Conservation (phyloP, 208 protist genomes). For the Leishmania braziliensis region DNA sequence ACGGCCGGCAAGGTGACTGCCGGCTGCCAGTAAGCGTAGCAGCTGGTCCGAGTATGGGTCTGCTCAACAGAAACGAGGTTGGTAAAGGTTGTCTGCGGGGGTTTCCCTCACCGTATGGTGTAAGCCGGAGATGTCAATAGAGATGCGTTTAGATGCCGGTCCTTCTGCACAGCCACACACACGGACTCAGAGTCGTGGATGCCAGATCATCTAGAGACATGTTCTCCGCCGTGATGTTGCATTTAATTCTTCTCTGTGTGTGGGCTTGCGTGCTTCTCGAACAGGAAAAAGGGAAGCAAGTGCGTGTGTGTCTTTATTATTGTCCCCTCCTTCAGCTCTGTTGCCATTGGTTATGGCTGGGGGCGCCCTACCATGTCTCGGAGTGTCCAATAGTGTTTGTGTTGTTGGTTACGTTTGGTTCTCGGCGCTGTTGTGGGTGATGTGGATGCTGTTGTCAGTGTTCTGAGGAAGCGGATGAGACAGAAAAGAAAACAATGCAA, state of each 20-base stretch:
- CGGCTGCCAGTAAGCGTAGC: constrained; percentile 3
- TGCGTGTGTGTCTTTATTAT: background rate
- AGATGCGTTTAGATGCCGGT: background rate
- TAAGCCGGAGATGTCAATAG: background rate
- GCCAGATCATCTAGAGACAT: background rate
- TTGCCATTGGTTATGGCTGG: background rate
- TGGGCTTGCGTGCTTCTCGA: background rate
- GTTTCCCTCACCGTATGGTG: background rate
- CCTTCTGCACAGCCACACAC: background rate
- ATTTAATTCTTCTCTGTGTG: background rate
- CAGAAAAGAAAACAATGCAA: background rate
- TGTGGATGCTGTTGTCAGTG: background rate
- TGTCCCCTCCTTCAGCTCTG: background rate
- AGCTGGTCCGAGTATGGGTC: background rate
- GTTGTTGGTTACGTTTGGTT: background rate
- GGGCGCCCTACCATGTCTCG: background rate
- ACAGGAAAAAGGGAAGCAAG: background rate
- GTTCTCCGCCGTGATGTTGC: background rate
- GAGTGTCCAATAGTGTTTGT: background rate
- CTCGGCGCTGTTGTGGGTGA: background rate
- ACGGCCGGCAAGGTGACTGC: constrained; percentile 69
- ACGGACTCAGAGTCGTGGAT: background rate
- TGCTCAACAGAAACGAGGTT: background rate
- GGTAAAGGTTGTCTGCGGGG: background rate
- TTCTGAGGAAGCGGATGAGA: background rate